Conservation (phyloP, 1,139 yeast genomes). For the Magnusiomyces starmeri region DNA sequence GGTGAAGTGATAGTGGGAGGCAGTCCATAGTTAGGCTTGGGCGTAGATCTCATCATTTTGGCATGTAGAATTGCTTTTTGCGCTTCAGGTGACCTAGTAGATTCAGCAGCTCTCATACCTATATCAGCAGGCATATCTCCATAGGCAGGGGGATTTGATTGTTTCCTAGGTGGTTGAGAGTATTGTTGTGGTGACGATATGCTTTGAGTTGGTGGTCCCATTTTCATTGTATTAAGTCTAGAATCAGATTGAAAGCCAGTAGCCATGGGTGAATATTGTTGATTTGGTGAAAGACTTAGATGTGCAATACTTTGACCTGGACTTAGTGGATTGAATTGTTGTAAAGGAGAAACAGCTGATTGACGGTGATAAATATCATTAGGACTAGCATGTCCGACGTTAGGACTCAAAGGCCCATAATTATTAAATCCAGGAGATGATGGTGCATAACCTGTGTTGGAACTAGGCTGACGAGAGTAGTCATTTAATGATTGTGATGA, state of each 20-base stretch:
- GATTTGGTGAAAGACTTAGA: background rate
- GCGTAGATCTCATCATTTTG: conserved; percentile 11
- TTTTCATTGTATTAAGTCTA: too few relatives aligned
- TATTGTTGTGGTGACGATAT: too few relatives aligned
- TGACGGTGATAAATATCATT: conserved; percentile 1
- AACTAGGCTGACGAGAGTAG: background rate
- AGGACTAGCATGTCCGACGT: too few relatives aligned
- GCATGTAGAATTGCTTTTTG: conserved; percentile 16
- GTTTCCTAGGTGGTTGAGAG: background rate
- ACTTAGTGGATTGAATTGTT: background rate
- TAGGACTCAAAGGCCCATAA: background rate
- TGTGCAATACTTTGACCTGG: background rate
- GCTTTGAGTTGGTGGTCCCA: too few relatives aligned
- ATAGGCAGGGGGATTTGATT: conserved; percentile 11
- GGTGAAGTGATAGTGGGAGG: background rate
- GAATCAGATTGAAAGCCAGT: too few relatives aligned
- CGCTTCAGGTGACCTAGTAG: conserved; percentile 16
- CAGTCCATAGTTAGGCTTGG: conserved; percentile 5
- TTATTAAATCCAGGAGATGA: conserved; percentile 6
- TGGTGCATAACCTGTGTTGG: conserved; percentile 1
- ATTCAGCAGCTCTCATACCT: conserved; percentile 16
- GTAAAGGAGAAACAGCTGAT: conserved; percentile 1
- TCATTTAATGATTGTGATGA: background rate
- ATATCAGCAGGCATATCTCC: conserved; percentile 23
- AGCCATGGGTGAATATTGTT: background rate